phyloP scores from a whole-genome alignment of 495 filamentous ascomycete species.

The Rusavskia elegans region DNA sequence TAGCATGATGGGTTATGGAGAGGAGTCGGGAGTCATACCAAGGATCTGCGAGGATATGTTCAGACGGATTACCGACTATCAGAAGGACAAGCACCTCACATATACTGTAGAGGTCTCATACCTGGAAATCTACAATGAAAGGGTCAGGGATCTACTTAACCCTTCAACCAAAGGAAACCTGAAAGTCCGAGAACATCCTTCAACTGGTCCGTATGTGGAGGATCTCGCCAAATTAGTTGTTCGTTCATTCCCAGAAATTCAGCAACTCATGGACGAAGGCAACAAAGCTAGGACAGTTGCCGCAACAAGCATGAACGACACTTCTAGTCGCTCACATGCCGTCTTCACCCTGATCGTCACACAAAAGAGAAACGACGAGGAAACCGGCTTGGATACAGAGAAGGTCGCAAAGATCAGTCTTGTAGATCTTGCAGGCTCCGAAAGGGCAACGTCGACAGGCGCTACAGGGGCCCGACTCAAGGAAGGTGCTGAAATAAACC shows the following conservation, averaged over 20 bases:
- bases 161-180: slow-evolving; percentile 92
- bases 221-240: slow-evolving; percentile 96
- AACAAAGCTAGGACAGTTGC: slow-evolving; percentile 97
- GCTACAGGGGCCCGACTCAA: slow-evolving; percentile 92
- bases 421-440: slow-evolving; percentile 94
- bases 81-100: slow-evolving; percentile 60
- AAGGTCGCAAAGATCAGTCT: slow-evolving; percentile 96
- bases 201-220: slow-evolving; percentile 94
- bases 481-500: slow-evolving; percentile 97
- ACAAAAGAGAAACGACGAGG: slow-evolving; percentile 81
- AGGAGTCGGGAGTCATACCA: slow-evolving; percentile 94
- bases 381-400: slow-evolving; percentile 91
- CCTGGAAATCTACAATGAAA: slow-evolving; percentile 98
- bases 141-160: slow-evolving; percentile 90
- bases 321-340: slow-evolving; percentile 91
- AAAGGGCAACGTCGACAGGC: slow-evolving; percentile 88
- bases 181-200: slow-evolving; percentile 93
- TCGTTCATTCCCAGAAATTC: slow-evolving; percentile 88
- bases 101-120: slow-evolving; percentile 98
- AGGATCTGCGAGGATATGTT: slow-evolving; percentile 97
- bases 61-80: slow-evolving; percentile 58
- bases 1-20: slow-evolving; percentile 99
- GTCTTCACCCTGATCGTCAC: slow-evolving; percentile 95
- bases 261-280: slow-evolving; percentile 96
- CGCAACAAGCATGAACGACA: slow-evolving; percentile 99